Percentiles rank a stretch among this genome's conserved stretches.
These are phyloP conservation scores for Gymnopilus junonius DNA, from an alignment of 768 basidiomycete genomes.

Conservation along the genomic window DNA sequence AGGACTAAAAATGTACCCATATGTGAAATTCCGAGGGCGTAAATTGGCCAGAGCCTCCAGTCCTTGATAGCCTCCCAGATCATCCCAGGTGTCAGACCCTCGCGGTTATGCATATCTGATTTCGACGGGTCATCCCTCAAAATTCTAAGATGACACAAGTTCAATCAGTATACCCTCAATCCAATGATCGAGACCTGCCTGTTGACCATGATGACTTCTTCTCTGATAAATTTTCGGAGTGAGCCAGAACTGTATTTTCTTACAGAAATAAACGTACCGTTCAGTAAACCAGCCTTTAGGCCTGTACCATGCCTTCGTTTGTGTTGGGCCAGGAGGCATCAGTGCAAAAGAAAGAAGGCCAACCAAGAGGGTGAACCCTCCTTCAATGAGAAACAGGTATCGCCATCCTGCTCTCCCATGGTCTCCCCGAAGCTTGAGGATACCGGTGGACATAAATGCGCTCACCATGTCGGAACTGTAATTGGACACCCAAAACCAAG, in stretches of 20 bases:
- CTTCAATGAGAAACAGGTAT: slow-evolving; percentile 63
- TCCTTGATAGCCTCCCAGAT: slow-evolving; percentile 58
- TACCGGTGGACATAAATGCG: slow-evolving; percentile 69
- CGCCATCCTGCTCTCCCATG: slow-evolving; percentile 60
- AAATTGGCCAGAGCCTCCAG: slow-evolving; percentile 71
- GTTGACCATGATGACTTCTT: slow-evolving; percentile 69
- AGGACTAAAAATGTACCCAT: slow-evolving; percentile 45
- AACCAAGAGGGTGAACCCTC: slow-evolving; percentile 50
- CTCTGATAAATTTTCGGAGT: slow-evolving; percentile 35
- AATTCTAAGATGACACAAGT: slow-evolving; percentile 33
- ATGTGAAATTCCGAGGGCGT: slow-evolving; percentile 56
- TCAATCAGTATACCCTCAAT: not conserved
- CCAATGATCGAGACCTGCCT: slow-evolving; percentile 27
- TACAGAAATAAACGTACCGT: slow-evolving; percentile 35
- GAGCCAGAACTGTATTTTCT: not conserved
- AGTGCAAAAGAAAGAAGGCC: slow-evolving; percentile 57
- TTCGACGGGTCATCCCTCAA: slow-evolving; percentile 70
- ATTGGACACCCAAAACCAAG: slow-evolving; percentile 70
- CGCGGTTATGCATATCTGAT: slow-evolving; percentile 73
- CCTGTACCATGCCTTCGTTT: slow-evolving; percentile 62
- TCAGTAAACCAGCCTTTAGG: slow-evolving; percentile 72
- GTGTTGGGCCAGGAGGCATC: slow-evolving; percentile 67
- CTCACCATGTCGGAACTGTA: slow-evolving; percentile 57
- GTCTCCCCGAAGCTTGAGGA: slow-evolving; percentile 56
- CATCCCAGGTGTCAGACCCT: slow-evolving; percentile 55